Evolutionary conservation across 352 stramenopile genomes (phyloP), one percentile per base, ranked within the genome.

Genomic region (Pythium angustatum): DNA sequence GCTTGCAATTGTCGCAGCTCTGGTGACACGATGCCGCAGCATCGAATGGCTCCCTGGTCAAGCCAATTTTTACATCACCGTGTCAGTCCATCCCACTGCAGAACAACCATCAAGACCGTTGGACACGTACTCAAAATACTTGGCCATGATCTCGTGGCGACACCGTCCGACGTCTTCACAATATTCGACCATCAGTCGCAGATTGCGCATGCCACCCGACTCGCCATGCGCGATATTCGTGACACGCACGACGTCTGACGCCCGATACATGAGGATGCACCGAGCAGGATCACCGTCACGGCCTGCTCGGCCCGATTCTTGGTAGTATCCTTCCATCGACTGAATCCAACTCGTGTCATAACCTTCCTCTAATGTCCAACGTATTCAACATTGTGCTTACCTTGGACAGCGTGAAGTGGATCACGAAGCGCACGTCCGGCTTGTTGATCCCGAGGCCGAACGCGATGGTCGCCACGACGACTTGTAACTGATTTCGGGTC

Each of bases 281-380:
- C 88, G 77, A 8, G 86, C 77, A 14, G 88, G 66, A 1, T 93
- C 69, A 9, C 97, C 97, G 76, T 99, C 97, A 31, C 97, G 83
- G 40, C 97, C 97, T 41, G 93, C 97, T 48, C 97, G 79, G 8
- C 97, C 97, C 15, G 87, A 96, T 77, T 99, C 96, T 77, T 99
- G 97, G 66, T 98, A 99, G 67, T 99, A 99, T 1, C 90, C 96
- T 78, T 99, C 97, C 38, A 99, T 73, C 10, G 87, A 97, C 78
- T 88, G 21, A 64, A 21, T 19, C 21, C 8, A 47, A 27, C 2
- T 3, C 7, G 15, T 27, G 11, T 10, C 9, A 28, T 5, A 50
- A 50, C n/a, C 3, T 31, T 5, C 43, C 11, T 7, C 24, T 21
- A 51, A 54, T 28, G 11, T 12, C 8, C 4, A 26, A 41, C 15